Evolutionary conservation across 768 basidiomycete species (phyloP).

Genomic region (Serendipita sp.): DNA sequence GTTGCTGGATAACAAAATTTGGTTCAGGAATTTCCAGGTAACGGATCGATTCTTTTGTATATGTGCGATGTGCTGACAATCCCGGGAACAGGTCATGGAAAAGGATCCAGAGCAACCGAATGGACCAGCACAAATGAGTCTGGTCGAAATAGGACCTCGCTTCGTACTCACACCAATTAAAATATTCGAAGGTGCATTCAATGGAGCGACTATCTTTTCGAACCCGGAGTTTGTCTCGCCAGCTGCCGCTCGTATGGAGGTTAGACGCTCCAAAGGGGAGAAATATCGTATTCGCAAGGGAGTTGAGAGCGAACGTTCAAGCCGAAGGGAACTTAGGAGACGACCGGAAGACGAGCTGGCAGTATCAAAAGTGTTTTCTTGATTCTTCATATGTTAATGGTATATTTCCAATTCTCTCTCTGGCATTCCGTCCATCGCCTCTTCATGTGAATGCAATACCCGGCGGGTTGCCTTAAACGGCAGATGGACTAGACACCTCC

Average conservation of each 20-base stretch:
- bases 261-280: conserved; percentile 55
- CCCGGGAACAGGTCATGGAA: conserved; percentile 56
- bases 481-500: not conserved
- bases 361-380: conserved; percentile 82
- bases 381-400: conserved; percentile 15
- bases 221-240: conserved; percentile 98
- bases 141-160: conserved; percentile 93
- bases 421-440: not conserved
- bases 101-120: conserved; percentile 84
- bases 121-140: conserved; percentile 67
- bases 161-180: conserved; percentile 95
- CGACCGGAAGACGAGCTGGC: conserved; percentile 64
- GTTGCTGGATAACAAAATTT: conserved; percentile 86
- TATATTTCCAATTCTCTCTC: not conserved
- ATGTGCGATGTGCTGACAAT: conserved; percentile 10
- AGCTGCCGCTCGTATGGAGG: conserved; percentile 52
- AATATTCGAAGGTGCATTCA: conserved; percentile 95
- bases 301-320: conserved; percentile 46
- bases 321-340: conserved; percentile 46
- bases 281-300: conserved; percentile 75
- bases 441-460: not conserved
- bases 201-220: conserved; percentile 85
- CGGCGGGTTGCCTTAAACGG: not conserved
- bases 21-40: conserved; percentile 99
- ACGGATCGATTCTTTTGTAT: conserved; percentile 12